Evolutionary conservation across 352 stramenopile genomes (phyloP).

Genomic region (Ophiocytium majus): DNA sequence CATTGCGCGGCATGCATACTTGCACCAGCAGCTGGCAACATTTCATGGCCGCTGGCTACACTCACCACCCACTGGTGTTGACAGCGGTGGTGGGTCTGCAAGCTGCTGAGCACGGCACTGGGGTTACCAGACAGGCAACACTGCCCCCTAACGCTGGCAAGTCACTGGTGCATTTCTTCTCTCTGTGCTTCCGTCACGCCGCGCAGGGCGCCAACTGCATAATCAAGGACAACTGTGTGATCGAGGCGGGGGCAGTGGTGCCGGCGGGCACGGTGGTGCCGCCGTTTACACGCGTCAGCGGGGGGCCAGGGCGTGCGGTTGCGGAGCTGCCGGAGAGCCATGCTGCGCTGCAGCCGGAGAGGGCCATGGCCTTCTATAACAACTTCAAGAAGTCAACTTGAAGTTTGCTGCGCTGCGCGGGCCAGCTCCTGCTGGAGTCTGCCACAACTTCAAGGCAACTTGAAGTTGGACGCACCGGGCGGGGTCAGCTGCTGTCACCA

Average conservation of each 20-base stretch:
- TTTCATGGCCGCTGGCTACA: too few relatives aligned
- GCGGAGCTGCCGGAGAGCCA: not conserved
- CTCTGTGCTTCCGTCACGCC: not conserved
- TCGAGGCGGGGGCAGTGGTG: slow-evolving; percentile 43
- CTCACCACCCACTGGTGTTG: too few relatives aligned
- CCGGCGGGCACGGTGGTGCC: slow-evolving; percentile 46
- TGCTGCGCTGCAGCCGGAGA: not conserved
- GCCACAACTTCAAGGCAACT: too few relatives aligned
- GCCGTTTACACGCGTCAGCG: slow-evolving; percentile 50
- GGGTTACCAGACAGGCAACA: too few relatives aligned
- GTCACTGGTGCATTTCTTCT: not conserved
- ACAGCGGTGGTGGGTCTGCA: too few relatives aligned
- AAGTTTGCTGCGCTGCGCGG: too few relatives aligned
- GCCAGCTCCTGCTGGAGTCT: too few relatives aligned
- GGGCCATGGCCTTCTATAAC: not conserved
- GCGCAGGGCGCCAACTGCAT: slow-evolving; percentile 52
- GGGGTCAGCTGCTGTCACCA: too few relatives aligned
- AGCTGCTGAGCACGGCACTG: not conserved
- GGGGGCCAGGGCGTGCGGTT: not conserved
- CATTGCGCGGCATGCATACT: too few relatives aligned
- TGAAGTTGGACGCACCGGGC: too few relatives aligned
- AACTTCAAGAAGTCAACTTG: slow-evolving; percentile 28
- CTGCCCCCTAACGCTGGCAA: too few relatives aligned
- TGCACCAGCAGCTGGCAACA: too few relatives aligned
- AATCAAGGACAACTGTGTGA: slow-evolving; percentile 48